phyloP scores from a whole-genome alignment of 495 filamentous ascomycete genomes.

The Extremus antarcticus region DNA sequence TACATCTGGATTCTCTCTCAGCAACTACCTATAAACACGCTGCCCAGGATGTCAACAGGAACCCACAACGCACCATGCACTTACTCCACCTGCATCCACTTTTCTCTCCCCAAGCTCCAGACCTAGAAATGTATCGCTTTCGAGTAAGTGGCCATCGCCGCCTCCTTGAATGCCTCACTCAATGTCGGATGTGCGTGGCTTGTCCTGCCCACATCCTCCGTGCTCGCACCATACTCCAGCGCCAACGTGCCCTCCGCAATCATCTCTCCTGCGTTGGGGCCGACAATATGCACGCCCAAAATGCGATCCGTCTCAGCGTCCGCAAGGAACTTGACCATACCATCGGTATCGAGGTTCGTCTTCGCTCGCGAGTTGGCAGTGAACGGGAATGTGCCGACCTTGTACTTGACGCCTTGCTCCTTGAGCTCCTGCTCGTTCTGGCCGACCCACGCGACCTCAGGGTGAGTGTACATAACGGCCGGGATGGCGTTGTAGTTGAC shows the following conservation, averaged over 20 bases:
- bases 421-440: constrained; percentile 96
- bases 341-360: constrained; percentile 96
- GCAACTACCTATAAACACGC: no score
- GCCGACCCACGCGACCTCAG: constrained; percentile 97
- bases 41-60: no score
- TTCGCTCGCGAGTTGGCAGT: constrained; percentile 94
- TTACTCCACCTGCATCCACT: no score
- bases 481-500: constrained; percentile 99
- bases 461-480: constrained; percentile 98
- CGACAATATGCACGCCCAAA: constrained; percentile 91
- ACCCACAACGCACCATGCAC: no score
- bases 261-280: constrained; percentile 95
- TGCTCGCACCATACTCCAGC: constrained; percentile 89
- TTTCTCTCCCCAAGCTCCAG: no score
- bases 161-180: constrained; percentile 98
- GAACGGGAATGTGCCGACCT: constrained; percentile 89
- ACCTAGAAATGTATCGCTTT: constrained; percentile 94
- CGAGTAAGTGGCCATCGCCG: constrained; percentile 92
- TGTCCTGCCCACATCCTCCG: constrained; percentile 89
- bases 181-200: constrained; percentile 96
- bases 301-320: constrained; percentile 96
- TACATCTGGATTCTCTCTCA: no score
- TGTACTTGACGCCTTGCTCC: constrained; percentile 78
- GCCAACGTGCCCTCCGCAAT: constrained; percentile 95
- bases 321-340: constrained; percentile 91